Conservation (phyloP, 73 alveolate genomes). For the Durusdinium trenchii region DNA sequence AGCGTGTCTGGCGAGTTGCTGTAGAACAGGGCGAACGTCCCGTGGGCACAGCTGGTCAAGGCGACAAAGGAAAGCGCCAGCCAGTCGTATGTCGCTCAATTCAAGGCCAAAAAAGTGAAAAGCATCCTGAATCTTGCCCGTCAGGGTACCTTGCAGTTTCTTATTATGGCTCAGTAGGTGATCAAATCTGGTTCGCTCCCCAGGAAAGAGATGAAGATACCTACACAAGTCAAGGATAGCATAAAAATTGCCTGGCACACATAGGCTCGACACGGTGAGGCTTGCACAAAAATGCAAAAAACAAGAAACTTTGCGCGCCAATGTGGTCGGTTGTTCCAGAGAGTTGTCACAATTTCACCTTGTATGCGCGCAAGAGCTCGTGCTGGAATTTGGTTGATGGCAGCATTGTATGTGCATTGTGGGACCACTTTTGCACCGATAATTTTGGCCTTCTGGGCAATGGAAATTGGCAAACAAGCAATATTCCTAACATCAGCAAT, state of each 20-base stretch:
- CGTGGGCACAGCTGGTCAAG: no score
- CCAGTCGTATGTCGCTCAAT: no score
- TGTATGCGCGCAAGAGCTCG: neutral
- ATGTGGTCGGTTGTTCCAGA: neutral
- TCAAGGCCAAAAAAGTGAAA: no score
- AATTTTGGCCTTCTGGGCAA: no score
- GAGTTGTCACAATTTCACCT: neutral
- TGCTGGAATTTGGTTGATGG: neutral
- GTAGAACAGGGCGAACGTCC: no score
- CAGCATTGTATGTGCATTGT: neutral
- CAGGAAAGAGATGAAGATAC: no score
- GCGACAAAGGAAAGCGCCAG: no score
- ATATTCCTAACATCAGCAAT: neutral
- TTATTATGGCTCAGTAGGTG: no score
- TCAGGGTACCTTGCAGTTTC: no score
- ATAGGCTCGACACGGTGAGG: neutral
- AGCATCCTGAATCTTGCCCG: no score
- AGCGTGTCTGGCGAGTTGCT: no score
- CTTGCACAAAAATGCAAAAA: neutral
- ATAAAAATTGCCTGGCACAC: neutral
- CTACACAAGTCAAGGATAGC: neutral
- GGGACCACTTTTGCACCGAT: neutral
- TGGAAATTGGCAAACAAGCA: neutral
- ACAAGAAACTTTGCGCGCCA: neutral
- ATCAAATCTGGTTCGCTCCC: no score